A percentile compares a stretch with the other conserved stretches of the same genome.
These are phyloP conservation scores for Tricholoma furcatifolium DNA, from an alignment of 768 basidiomycete species.

Conservation along the genomic window DNA sequence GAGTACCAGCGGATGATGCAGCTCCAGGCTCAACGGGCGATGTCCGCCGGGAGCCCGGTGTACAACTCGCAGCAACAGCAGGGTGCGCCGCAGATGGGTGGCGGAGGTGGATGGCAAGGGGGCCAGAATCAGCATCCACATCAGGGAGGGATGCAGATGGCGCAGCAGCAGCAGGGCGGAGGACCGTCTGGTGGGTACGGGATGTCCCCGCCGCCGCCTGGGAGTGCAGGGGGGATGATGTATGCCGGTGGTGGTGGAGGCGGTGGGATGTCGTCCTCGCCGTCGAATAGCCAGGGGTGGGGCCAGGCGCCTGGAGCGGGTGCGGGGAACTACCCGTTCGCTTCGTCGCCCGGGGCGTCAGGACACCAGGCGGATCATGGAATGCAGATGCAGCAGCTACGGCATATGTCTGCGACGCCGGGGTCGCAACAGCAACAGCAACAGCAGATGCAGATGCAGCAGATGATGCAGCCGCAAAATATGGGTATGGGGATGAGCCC, in stretches of 20 bases:
- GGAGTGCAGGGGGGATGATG: slow-evolving; percentile 27
- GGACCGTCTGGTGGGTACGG: slow-evolving; percentile 27
- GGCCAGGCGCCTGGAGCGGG: background rate
- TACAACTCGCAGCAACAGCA: slow-evolving; percentile 25
- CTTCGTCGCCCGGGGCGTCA: slow-evolving; percentile 31
- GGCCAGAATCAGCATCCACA: slow-evolving; percentile 28
- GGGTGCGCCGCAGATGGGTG: slow-evolving; percentile 5
- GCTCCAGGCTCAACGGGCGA: slow-evolving; percentile 36
- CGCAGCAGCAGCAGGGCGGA: slow-evolving; percentile 21
- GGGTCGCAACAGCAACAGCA: slow-evolving; percentile 40
- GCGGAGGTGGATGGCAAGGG: slow-evolving; percentile 18
- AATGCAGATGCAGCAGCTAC: slow-evolving; percentile 32
- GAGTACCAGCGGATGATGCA: slow-evolving; percentile 59
- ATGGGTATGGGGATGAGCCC: slow-evolving; percentile 17
- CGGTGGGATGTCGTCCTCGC: slow-evolving; percentile 26
- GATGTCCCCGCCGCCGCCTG: slow-evolving; percentile 47
- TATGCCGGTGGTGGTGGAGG: slow-evolving; percentile 7
- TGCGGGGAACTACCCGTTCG: slow-evolving; percentile 36
- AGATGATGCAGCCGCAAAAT: slow-evolving; percentile 31
- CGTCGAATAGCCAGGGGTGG: slow-evolving; percentile 33
- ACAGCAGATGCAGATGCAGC: slow-evolving; percentile 27
- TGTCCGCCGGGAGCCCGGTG: slow-evolving; percentile 33
- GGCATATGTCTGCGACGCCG: slow-evolving; percentile 54
- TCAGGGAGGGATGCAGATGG: slow-evolving; percentile 28
- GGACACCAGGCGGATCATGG: slow-evolving; percentile 27